phyloP scores from a whole-genome alignment of 1,139 yeast species.

The Suhomyces bokatorum region DNA sequence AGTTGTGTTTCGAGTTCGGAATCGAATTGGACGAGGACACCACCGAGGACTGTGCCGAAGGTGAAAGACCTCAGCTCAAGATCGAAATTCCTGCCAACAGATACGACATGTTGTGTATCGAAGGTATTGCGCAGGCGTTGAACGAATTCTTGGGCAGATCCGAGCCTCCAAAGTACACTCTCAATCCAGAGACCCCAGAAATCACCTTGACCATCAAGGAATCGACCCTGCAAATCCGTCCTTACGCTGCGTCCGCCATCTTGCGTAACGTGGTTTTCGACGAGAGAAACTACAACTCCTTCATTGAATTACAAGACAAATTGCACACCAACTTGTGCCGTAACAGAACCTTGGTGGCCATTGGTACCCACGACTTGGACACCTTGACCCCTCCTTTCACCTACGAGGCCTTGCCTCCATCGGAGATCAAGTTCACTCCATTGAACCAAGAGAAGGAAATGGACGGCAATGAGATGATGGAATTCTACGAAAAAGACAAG shows the following conservation, averaged over 20 bases:
- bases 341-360: slow-evolving; percentile 94
- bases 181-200: slow-evolving; percentile 61
- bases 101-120: slow-evolving; percentile 96
- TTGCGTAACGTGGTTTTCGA: slow-evolving; percentile 81
- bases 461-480: slow-evolving; percentile 80
- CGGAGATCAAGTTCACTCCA: slow-evolving; percentile 77
- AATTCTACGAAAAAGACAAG: slow-evolving; percentile 87
- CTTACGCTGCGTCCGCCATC: slow-evolving; percentile 92
- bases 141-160: slow-evolving; percentile 81
- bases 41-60: slow-evolving; percentile 72
- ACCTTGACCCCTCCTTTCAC: slow-evolving; percentile 81
- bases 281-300: slow-evolving; percentile 85
- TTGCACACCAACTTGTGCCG: slow-evolving; percentile 94
- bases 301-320: slow-evolving; percentile 94
- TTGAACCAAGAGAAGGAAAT: slow-evolving; percentile 79
- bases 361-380: slow-evolving; percentile 96
- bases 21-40: slow-evolving; percentile 96
- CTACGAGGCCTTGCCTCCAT: slow-evolving; percentile 82
- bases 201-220: slow-evolving; percentile 71
- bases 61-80: slow-evolving; percentile 93
- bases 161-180: slow-evolving; percentile 64
- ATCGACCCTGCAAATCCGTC: slow-evolving; percentile 75
- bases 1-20: slow-evolving; percentile 95
- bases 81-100: slow-evolving; percentile 98
- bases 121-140: slow-evolving; percentile 94